These are phyloP conservation scores for Vinca major DNA, from an alignment of 305 asterid genomes.

Conservation along the genomic window DNA sequence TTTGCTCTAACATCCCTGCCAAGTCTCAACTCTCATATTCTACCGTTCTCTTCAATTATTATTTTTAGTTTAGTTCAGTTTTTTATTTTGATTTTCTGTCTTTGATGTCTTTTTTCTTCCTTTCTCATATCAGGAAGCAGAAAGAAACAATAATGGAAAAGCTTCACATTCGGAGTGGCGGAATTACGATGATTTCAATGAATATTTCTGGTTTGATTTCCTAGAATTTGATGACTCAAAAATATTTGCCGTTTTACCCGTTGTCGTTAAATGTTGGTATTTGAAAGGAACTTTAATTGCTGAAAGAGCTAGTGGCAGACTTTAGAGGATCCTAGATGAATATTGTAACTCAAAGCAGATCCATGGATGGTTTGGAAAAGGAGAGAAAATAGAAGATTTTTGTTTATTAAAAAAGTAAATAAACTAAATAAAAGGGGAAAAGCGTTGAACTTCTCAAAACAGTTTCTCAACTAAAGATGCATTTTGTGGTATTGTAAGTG, in stretches of 20 bases:
- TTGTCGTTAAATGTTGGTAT: background rate
- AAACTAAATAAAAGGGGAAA: background rate
- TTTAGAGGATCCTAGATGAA: background rate
- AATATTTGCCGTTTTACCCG: background rate
- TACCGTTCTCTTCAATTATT: background rate
- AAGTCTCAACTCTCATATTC: background rate
- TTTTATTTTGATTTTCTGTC: constrained; percentile 3
- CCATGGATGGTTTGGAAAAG: background rate
- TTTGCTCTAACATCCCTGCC: background rate
- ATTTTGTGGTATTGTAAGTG: constrained; percentile 17
- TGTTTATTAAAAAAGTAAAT: too few species aligned
- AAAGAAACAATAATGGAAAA: constrained; percentile 64
- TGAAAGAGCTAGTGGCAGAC: background rate
- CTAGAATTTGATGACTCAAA: constrained; percentile 1
- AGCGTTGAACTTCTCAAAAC: background rate
- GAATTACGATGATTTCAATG: constrained; percentile 94
- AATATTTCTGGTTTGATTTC: constrained; percentile 72
- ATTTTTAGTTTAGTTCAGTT: constrained; percentile 1
- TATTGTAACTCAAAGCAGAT: background rate
- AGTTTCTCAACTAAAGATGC: background rate
- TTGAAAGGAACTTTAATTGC: background rate
- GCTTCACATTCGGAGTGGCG: constrained; percentile 96
- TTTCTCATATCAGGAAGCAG: constrained; percentile 55
- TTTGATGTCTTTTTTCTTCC: background rate
- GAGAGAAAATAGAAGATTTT: too few species aligned